Conservation (phyloP, 75 land plant species). For the Larix kaempferi region DNA sequence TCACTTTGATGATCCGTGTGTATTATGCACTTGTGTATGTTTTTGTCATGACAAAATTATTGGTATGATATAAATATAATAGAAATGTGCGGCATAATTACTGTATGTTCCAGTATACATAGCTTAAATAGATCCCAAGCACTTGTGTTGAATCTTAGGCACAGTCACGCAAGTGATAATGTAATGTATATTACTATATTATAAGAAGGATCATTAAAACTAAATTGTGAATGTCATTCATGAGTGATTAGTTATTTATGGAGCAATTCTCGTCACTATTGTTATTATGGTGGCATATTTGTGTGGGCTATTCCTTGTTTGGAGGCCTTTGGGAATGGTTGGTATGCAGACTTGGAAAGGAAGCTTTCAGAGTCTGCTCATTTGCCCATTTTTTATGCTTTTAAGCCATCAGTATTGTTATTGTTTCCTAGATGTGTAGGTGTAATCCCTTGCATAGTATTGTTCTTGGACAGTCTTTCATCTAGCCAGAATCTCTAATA, state of each 20-base stretch:
- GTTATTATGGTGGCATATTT: constrained; percentile 71
- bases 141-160: constrained; percentile 76
- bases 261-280: constrained; percentile 64
- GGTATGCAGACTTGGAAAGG: constrained; percentile 20
- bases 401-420: too few relatives aligned
- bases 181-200: too few relatives aligned
- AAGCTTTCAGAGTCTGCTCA: too few relatives aligned
- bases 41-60: too few relatives aligned
- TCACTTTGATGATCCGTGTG: too few relatives aligned
- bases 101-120: constrained; percentile 69
- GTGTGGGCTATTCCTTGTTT: constrained; percentile 45
- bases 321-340: constrained; percentile 63
- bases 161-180: constrained; percentile 75
- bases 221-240: not conserved
- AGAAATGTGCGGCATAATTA: not conserved
- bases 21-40: too few relatives aligned
- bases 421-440: constrained; percentile 29
- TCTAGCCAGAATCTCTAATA: constrained; percentile 88
- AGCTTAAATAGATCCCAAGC: constrained; percentile 84
- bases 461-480: constrained; percentile 64
- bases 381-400: too few relatives aligned
- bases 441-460: constrained; percentile 48
- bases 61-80: too few relatives aligned
- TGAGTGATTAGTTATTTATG: not conserved
- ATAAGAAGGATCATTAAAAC: too few relatives aligned